Evolutionary conservation across 75 land plant genomes (phyloP), one percentile per base, ranked within the genome.

Genomic region (Larix kaempferi): DNA sequence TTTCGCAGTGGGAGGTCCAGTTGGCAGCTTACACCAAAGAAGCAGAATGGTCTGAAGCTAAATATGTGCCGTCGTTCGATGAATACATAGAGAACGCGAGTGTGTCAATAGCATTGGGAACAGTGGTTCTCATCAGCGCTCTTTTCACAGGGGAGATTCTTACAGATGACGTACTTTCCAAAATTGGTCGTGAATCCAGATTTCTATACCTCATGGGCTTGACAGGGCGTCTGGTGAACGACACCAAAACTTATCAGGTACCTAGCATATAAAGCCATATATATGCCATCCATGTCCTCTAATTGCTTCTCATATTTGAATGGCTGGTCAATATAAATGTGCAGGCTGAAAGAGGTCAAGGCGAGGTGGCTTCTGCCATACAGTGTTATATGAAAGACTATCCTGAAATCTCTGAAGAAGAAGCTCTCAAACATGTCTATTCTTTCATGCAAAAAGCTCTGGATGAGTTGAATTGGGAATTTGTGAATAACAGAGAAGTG

Each of bases 1-100:
- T 55, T 23, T 35, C 17, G 41, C 58, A 90, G 90, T 90, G 88
- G 94, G 80, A 79, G 57, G 80, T 75, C n/a, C 85, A 74, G 39
- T 52, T 85, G 12, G 67, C 74, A 29, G 76, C 90, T 12, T 44
- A 72, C 39, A 27, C 75, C 14, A 74, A 78, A n/a, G 95, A 92
- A 64, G 86, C 91, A 52, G 79, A 82, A 52, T 88, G 95, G 95
- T 59, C 57, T 19, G 26, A 76, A 35, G 22, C 55, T 2, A 79
- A 79, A 8, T 74, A 85, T n/a, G 75, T 59, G 2, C 92, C 89
- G 11, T 55, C 79, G 0, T 27, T 85, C 1, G 61, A 82, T 3
- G 92, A 92, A 73, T 92, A 92, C 63, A 63, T 90, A 27, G 64
- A 74, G 35, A 83, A 79, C 66, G 86, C 79, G 44, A 52, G 60